phyloP scores from a whole-genome alignment of 2,329 filamentous ascomycete genomes.

The Phaeosphaeriaceae sp. region DNA sequence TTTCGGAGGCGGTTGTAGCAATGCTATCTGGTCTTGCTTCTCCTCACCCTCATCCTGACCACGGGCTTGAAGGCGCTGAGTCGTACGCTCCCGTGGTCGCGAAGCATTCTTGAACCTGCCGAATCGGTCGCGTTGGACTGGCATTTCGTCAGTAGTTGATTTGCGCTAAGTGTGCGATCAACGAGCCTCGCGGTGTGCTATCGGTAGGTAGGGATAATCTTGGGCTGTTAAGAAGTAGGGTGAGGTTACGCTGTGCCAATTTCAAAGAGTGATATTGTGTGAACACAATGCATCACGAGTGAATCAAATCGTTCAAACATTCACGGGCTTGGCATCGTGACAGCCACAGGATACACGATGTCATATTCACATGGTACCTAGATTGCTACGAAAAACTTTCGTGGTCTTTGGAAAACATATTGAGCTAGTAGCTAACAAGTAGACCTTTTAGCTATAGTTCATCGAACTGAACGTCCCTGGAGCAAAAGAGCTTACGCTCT shows the following conservation, averaged over 20 bases:
- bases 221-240: neutral
- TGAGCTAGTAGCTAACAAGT: too few relatives aligned
- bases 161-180: neutral
- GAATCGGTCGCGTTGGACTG: neutral
- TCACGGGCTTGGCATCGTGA: too few relatives aligned
- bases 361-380: too few relatives aligned
- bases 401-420: too few relatives aligned
- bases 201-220: neutral
- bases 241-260: neutral
- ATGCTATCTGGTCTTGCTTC: neutral
- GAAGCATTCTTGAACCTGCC: neutral
- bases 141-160: neutral
- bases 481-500: too few relatives aligned
- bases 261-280: neutral
- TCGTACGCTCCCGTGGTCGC: neutral
- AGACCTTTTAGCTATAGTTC: too few relatives aligned
- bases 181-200: neutral
- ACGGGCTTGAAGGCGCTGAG: neutral
- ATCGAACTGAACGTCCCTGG: too few relatives aligned
- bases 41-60: neutral
- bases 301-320: neutral
- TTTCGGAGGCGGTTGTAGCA: neutral
- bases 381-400: too few relatives aligned
- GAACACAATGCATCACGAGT: neutral
- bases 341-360: too few relatives aligned